These are phyloP conservation scores for Colletotrichum sp. DNA, from an alignment of 2,329 filamentous ascomycete species.

Conservation along the genomic window DNA sequence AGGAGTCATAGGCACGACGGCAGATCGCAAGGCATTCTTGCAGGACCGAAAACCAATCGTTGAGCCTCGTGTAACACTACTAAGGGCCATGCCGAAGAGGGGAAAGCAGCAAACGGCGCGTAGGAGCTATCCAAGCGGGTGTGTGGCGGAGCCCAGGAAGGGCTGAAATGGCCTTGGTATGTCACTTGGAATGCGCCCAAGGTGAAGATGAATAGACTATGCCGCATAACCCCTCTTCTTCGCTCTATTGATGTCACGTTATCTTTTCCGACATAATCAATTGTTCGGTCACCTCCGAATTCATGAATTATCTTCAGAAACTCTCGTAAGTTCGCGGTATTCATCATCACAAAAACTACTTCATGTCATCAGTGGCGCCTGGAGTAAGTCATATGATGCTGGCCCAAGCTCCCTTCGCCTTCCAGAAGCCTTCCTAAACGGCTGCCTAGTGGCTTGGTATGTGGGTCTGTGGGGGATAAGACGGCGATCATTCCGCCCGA, in stretches of 20 bases:
- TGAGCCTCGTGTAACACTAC: not conserved
- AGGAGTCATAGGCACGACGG: not conserved
- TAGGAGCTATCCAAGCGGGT: not conserved
- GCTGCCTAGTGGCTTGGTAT: not conserved
- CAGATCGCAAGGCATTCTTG: not conserved
- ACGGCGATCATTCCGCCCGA: not conserved
- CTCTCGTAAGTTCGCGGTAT: rapidly evolving
- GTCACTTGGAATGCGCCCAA: not conserved
- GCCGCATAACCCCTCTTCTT: not conserved
- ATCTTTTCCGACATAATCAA: not conserved
- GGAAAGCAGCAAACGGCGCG: not conserved
- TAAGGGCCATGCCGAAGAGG: not conserved
- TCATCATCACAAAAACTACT: not conserved
- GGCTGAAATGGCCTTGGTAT: not conserved
- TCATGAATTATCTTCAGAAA: not conserved
- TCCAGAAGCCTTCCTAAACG: constrained; percentile 19
- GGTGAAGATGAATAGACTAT: not conserved
- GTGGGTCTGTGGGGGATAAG: not conserved
- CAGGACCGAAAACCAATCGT: not conserved
- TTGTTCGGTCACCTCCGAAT: not conserved
- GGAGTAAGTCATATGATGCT: not conserved
- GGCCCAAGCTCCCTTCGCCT: not conserved
- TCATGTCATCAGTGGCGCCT: not conserved
- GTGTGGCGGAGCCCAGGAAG: not conserved
- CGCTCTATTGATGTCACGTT: not conserved